These are phyloP conservation scores for Curvularia spicifera DNA, from an alignment of 2,329 filamentous ascomycete genomes.

Conservation along the genomic window DNA sequence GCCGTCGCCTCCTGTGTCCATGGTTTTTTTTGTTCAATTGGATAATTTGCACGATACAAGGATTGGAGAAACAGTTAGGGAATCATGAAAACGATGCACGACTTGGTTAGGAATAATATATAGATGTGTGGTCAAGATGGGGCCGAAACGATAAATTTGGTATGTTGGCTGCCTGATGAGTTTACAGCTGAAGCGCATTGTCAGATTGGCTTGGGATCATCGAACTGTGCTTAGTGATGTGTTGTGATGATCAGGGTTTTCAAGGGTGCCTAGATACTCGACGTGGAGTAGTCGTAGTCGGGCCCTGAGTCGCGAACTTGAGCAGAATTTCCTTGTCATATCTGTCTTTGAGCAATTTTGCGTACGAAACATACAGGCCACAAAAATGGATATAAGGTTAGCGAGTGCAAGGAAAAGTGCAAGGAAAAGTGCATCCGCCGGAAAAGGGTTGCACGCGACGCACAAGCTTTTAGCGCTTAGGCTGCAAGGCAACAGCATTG, in stretches of 20 bases:
- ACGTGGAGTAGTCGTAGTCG: neutral
- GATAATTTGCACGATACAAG: neutral
- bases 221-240: conserved; percentile 1
- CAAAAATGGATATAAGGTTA: too few species aligned
- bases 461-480: neutral
- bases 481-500: conserved; percentile 5
- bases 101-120: neutral
- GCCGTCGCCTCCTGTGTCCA: conserved; percentile 28
- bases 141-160: conserved; percentile 11
- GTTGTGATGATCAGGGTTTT: neutral
- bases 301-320: too few species aligned
- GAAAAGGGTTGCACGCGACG: neutral
- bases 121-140: conserved; percentile 18
- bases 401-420: too few species aligned
- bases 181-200: conserved; percentile 19
- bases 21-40: conserved; percentile 14
- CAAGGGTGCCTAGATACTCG: neutral
- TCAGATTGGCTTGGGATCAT: conserved; percentile 2
- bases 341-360: too few species aligned
- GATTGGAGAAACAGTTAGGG: neutral
- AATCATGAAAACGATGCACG: neutral
- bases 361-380: too few species aligned
- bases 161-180: conserved; percentile 14
- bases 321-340: too few species aligned
- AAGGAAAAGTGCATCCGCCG: neutral